A percentile compares a stretch with the other conserved stretches of the same genome.
phyloP scores from a whole-genome alignment of 306 rosid genomes.

The Aeschynomene evenia region DNA sequence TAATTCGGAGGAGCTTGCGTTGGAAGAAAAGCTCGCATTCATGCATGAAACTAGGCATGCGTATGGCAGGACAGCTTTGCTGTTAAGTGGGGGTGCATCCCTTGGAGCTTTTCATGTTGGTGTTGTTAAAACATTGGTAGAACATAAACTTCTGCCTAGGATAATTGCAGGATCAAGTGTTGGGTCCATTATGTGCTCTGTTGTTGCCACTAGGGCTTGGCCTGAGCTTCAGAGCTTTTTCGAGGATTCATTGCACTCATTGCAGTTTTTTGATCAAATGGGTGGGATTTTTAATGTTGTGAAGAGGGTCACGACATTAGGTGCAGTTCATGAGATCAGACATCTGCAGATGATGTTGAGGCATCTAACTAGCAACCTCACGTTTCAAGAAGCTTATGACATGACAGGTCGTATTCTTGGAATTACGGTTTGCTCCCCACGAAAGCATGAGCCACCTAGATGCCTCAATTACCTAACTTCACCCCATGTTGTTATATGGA shows the following conservation, averaged over 20 bases:
- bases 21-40: constrained; percentile 77
- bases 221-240: constrained; percentile 88
- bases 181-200: constrained; percentile 80
- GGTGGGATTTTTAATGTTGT: constrained; percentile 89
- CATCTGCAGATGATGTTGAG: constrained; percentile 89
- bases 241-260: constrained; percentile 78
- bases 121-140: constrained; percentile 74
- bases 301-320: constrained; percentile 76
- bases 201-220: constrained; percentile 92
- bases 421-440: constrained; percentile 91
- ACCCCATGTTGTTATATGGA: constrained; percentile 99
- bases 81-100: constrained; percentile 91
- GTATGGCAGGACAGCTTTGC: constrained; percentile 85
- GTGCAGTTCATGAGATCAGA: constrained; percentile 95
- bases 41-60: constrained; percentile 93
- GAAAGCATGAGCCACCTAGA: constrained; percentile 98
- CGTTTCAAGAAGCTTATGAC: constrained; percentile 96
- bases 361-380: constrained; percentile 84
- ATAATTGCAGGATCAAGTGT: constrained; percentile 93
- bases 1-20: constrained; percentile 68
- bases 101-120: constrained; percentile 86
- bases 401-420: constrained; percentile 96
- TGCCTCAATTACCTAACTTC: constrained; percentile 97
- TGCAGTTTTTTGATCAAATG: constrained; percentile 88
- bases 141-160: constrained; percentile 78